Percentiles rank a stretch among this genome's conserved stretches.
These are phyloP conservation scores for Diaporthe sp. DNA, from an alignment of 2,329 filamentous ascomycete species.

Conservation along the genomic window DNA sequence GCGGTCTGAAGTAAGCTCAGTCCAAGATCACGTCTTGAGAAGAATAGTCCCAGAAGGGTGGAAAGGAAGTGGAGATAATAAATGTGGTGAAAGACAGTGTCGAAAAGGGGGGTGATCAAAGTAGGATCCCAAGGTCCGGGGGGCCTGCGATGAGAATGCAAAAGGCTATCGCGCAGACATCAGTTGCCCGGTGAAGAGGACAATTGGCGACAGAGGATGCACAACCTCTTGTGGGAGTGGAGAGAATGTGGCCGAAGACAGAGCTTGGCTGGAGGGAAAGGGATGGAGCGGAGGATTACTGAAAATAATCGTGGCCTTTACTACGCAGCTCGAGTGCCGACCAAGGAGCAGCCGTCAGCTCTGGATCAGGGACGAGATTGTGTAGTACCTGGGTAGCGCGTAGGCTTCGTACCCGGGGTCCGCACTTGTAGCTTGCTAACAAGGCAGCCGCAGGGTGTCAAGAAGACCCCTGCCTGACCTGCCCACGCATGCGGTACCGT, in stretches of 20 bases:
- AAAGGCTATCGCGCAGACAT: slow-evolving; percentile 33
- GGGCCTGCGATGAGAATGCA: slow-evolving; percentile 35
- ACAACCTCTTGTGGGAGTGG: slow-evolving; percentile 24
- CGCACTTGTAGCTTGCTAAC: slow-evolving; percentile 18
- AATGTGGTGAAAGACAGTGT: slow-evolving; percentile 37
- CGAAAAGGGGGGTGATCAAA: slow-evolving; percentile 18
- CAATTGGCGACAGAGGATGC: slow-evolving; percentile 1
- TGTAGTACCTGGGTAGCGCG: slow-evolving; percentile 9
- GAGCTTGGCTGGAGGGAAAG: slow-evolving; percentile 36
- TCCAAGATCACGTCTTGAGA: not conserved
- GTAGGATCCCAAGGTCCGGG: slow-evolving; percentile 32
- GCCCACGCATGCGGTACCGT: slow-evolving; percentile 22
- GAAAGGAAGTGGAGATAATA: slow-evolving; percentile 12
- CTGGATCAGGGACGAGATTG: slow-evolving; percentile 24
- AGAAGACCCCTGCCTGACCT: not conserved
- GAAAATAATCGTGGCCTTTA: slow-evolving; percentile 40
- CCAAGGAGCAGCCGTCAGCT: slow-evolving; percentile 22
- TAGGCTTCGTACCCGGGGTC: not conserved
- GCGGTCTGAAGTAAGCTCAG: not conserved
- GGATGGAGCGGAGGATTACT: slow-evolving; percentile 31
- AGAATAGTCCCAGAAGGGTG: not conserved
- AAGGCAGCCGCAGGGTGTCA: not conserved
- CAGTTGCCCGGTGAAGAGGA: slow-evolving; percentile 18
- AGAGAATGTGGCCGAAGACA: slow-evolving; percentile 35
- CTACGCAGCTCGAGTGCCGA: slow-evolving; percentile 35